phyloP scores from a whole-genome alignment of 2,329 filamentous ascomycete species.

The Mycocentrospora acerina region DNA sequence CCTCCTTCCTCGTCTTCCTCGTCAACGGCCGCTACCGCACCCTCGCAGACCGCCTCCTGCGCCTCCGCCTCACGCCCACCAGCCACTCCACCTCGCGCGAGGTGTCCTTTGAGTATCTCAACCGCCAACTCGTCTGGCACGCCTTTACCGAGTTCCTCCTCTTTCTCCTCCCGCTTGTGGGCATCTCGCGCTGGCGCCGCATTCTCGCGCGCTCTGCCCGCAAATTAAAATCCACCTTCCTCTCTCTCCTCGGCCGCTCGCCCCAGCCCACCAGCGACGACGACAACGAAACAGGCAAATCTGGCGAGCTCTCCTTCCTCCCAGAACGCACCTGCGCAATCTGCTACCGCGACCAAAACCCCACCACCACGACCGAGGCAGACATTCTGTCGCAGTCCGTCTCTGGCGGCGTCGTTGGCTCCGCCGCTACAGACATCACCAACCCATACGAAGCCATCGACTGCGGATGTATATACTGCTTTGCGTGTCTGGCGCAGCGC shows the following conservation, averaged over 20 bases:
- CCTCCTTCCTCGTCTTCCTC: constrained; percentile 87
- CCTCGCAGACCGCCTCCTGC: constrained; percentile 78
- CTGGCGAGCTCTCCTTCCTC: constrained; percentile 79
- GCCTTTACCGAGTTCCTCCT: constrained; percentile 99
- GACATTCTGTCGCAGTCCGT: constrained; percentile 66
- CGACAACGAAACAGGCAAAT: constrained; percentile 52
- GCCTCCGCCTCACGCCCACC: constrained; percentile 81
- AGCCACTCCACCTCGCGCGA: constrained; percentile 83
- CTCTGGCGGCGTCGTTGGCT: constrained; percentile 78
- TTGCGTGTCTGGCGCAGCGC: constrained; percentile 87
- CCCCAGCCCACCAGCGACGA: constrained; percentile 48
- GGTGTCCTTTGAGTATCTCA: constrained; percentile 96
- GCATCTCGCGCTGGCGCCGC: constrained; percentile 87
- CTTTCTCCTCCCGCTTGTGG: constrained; percentile 94
- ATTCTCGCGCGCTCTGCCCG: constrained; percentile 89
- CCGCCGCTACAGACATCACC: constrained; percentile 87
- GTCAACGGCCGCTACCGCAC: constrained; percentile 90
- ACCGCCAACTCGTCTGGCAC: constrained; percentile 97
- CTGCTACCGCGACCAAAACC: constrained; percentile 92
- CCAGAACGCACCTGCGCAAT: constrained; percentile 95
- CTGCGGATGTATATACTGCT: constrained; percentile 93
- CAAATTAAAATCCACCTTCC: constrained; percentile 63
- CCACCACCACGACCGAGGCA: constrained; percentile 56
- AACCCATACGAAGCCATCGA: constrained; percentile 92
- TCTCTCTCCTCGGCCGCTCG: constrained; percentile 51